Percentiles rank a stretch among this genome's conserved stretches.
phyloP scores from a whole-genome alignment of 2,329 filamentous ascomycete species.

The Trichoderma sp. region DNA sequence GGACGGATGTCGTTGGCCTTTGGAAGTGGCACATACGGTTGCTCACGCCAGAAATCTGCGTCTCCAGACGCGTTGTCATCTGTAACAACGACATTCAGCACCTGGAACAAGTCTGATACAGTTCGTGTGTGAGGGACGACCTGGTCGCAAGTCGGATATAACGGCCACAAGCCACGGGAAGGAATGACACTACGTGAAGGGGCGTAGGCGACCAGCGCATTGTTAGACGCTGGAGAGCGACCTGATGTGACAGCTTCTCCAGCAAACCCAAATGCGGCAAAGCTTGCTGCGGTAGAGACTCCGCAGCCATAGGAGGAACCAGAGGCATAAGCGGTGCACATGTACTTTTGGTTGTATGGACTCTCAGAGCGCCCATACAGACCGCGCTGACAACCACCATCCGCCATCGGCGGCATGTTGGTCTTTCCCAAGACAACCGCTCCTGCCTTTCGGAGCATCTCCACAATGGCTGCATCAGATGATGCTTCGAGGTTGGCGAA shows the following conservation, averaged over 20 bases:
- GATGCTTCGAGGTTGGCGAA: neutral
- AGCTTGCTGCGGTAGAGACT: neutral
- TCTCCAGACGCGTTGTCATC: neutral
- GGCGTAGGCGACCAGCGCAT: neutral
- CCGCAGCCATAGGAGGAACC: neutral
- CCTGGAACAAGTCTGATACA: neutral
- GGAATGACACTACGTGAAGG: neutral
- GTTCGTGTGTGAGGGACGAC: neutral
- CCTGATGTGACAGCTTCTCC: neutral
- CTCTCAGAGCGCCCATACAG: neutral
- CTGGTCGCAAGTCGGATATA: neutral
- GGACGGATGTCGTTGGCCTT: neutral
- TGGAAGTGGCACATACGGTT: neutral
- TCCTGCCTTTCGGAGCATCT: neutral
- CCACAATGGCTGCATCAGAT: neutral
- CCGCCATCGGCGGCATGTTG: neutral
- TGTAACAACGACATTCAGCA: neutral
- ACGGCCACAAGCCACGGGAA: neutral
- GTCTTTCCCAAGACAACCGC: neutral
- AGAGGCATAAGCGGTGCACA: neutral
- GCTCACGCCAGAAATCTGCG: neutral
- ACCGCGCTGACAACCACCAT: neutral
- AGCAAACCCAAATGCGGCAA: neutral
- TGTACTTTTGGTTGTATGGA: neutral
- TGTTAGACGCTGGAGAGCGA: neutral